Base-by-base conservation (phyloP, 257 asterid species). In the Eucommia ulmoides region DNA sequence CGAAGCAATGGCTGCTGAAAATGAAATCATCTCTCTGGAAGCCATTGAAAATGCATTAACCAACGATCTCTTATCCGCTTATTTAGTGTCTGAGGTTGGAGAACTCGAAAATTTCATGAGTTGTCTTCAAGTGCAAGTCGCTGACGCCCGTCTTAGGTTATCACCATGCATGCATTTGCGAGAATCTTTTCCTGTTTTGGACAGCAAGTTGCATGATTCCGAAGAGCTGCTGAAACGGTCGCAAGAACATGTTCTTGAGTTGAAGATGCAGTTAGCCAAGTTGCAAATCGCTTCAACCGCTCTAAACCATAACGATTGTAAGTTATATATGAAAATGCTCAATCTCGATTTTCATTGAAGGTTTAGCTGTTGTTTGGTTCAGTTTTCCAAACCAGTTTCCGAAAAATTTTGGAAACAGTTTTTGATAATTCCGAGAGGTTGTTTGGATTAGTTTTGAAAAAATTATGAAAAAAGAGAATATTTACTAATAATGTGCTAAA, bases 231-330 rank as follows among this genome's bases (percentile, higher is more conserved):
- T 82, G 53, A 77, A 72, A 56, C 84, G 42, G 58, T 69, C 71
- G 10, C 84, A 77, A 49, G 96, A 82, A 23, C 75, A 65, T 23
- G 49, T 85, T 59, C 58, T 82, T 66, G 83, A 72, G 70, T 65
- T 82, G 83, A 81, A 80, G 70, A 80, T 82, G 56, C 84, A 77
- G 55, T 64, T 85, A 50, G 79, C 88, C 44, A 89, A 82, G 79
- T 70, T 82, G 81, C 91, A 80, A 83, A 69, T 85, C 80, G 66
- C 78, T 59, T 89, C 98, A 7, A 59, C 76, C 48, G 57, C 72
- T 19, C 77, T 68, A 33, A 73, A 67, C 66, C 80, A 76, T 54
- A 70, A 77, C 51, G 89, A 76, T 60, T 73, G 95, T 78, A 66
- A 67, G 85, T 70, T 19, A 29, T 25, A n/a, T n/a, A n/a, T n/a